Percentiles rank a stretch among this genome's conserved stretches.
These are phyloP conservation scores for Oropetium thomaeum DNA, from an alignment of 176 grass and related monocot genomes.

Conservation along the genomic window DNA sequence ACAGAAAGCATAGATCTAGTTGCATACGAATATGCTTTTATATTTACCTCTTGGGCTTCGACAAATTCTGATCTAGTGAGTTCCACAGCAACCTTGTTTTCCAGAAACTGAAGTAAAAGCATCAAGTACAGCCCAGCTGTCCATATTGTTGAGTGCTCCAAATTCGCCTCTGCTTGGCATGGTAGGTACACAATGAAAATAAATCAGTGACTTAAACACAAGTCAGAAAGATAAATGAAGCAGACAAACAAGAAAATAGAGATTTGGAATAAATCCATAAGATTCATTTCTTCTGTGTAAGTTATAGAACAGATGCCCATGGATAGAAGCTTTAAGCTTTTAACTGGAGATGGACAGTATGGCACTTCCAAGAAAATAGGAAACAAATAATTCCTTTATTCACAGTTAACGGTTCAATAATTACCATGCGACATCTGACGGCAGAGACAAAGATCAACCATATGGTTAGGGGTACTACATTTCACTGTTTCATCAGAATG, in stretches of 20 bases:
- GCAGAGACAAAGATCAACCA: background rate
- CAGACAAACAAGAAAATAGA: background rate
- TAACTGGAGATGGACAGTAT: background rate
- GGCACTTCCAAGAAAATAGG: background rate
- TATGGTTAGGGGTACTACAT: background rate
- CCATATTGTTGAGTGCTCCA: slow-evolving; percentile 84
- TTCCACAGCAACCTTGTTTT: slow-evolving; percentile 84
- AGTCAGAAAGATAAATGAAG: background rate
- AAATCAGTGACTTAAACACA: background rate
- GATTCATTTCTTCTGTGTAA: background rate
- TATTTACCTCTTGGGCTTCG: slow-evolving; percentile 83
- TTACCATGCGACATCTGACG: background rate
- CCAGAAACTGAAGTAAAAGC: slow-evolving; percentile 89
- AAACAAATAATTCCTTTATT: background rate
- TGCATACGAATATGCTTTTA: background rate
- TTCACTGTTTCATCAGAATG: background rate
- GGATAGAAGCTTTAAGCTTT: background rate
- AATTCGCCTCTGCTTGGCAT: slow-evolving; percentile 63
- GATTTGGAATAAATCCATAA: background rate
- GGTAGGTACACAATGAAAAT: background rate
- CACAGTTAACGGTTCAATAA: background rate
- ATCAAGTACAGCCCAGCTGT: slow-evolving; percentile 75
- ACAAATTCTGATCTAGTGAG: slow-evolving; percentile 89
- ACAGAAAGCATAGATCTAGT: background rate
- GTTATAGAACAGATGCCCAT: background rate